A percentile compares a stretch with the other conserved stretches of the same genome.
Conservation (phyloP, 805 yeast species). For the Pichia paraexigua region DNA sequence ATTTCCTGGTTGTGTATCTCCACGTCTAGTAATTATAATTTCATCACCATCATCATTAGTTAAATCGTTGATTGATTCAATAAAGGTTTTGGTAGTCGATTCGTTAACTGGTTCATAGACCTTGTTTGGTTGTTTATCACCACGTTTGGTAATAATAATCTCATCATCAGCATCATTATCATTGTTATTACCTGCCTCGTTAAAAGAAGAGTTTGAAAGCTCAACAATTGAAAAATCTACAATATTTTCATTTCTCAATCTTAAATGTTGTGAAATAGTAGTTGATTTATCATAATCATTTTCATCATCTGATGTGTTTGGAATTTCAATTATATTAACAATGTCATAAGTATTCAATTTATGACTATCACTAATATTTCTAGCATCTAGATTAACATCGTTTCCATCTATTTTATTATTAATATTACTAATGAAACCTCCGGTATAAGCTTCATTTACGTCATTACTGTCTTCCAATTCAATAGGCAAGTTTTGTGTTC, state of each 20-base stretch:
- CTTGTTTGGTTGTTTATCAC: background rate
- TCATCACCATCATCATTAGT: background rate
- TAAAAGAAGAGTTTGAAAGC: slow-evolving; percentile 2
- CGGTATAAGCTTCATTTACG: too few species aligned
- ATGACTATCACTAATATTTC: background rate
- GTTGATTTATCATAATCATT: background rate
- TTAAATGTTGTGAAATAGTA: background rate
- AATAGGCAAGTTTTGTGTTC: slow-evolving; percentile 9
- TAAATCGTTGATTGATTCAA: too few species aligned
- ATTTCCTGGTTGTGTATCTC: background rate
- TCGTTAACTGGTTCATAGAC: background rate
- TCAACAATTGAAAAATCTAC: slow-evolving; percentile 1
- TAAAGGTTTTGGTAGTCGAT: too few species aligned
- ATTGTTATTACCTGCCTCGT: background rate
- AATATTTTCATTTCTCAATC: background rate
- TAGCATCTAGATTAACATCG: too few species aligned
- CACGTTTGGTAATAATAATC: background rate
- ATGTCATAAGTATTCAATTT: background rate
- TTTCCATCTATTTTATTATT: too few species aligned
- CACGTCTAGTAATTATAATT: background rate
- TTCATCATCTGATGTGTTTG: slow-evolving; percentile 7
- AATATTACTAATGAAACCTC: too few species aligned
- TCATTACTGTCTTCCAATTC: background rate
- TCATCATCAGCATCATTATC: background rate
- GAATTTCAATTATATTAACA: slow-evolving; percentile 3